Base-by-base conservation (phyloP, 2,329 filamentous ascomycete species). In the Exophiala calicioides region DNA sequence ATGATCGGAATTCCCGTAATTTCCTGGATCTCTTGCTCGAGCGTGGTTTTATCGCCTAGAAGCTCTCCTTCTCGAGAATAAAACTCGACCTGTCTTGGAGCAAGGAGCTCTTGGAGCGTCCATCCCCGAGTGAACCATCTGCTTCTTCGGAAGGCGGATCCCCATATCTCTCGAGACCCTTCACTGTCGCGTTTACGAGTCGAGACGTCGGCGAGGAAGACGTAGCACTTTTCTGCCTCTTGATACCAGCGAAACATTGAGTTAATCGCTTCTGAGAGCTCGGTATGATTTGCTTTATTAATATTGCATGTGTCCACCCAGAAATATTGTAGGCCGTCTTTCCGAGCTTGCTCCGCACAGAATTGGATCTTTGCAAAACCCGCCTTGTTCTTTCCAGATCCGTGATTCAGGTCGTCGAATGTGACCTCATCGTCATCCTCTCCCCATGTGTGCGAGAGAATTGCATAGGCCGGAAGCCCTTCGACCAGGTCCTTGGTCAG, bases 171-270 rank as follows among this genome's bases (percentile, higher is more conserved):
- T 26, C 24, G 9, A 3, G n/a, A 21, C 6, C 10, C 12, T 6
- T 44, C 15, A 23, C 18, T 42, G 21, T 32, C 36, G 7, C 26
- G 24, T 8, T 32, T 1, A 56, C 55, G 5, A 37, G 33, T 55
- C 48, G 19, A 50, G n/a, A n/a, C n/a, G n/a, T n/a, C n/a, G n/a
- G n/a, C n/a, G n/a, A n/a, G n/a, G n/a, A n/a, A n/a, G n/a, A 6
- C 44, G 21, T 52, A 57, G 44, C 57, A 59, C 10, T 16, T 30
- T 7, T 1, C 26, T 1, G 56, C 46, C 1, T 49, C 26, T 7
- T 45, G 31, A 18, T 61, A 61, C 59, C 57, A 61, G 4, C 44
- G 40, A 30, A 50, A 57, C 53, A 56, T 55, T 18, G 47, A 56
- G 33, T 47, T 55, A 37, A 56, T 52, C 3, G 53, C 37, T 31